A percentile compares a stretch with the other conserved stretches of the same genome.
Evolutionary conservation across 2,329 filamentous ascomycete species (phyloP).

Genomic region (Monosporascus sp.): DNA sequence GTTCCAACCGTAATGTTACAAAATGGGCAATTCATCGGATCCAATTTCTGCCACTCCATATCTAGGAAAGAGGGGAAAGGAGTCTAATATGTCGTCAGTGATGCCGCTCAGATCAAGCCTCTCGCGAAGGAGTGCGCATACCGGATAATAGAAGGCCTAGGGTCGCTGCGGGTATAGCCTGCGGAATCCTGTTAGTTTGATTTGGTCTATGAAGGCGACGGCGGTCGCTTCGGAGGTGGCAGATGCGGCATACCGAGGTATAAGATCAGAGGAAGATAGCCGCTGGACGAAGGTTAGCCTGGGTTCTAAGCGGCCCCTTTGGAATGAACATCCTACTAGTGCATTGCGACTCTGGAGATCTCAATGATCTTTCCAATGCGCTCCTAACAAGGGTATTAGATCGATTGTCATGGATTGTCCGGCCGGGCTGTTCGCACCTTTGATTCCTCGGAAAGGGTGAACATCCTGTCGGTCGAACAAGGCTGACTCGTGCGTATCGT

Average conservation of each 20-base stretch:
- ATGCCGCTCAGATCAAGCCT: too few species aligned
- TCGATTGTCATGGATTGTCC: background rate
- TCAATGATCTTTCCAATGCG: slow-evolving; percentile 97
- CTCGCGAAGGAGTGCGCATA: slow-evolving; percentile 25
- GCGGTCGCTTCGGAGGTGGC: slow-evolving; percentile 1
- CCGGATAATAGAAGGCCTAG: slow-evolving; percentile 67
- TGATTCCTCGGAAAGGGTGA: slow-evolving; percentile 85
- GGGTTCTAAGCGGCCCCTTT: background rate
- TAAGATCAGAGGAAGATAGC: slow-evolving; percentile 92
- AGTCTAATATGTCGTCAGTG: slow-evolving; percentile 39
- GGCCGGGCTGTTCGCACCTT: slow-evolving; percentile 58
- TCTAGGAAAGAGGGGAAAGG: slow-evolving; percentile 59
- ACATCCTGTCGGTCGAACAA: slow-evolving; percentile 37
- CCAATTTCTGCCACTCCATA: background rate
- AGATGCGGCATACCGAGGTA: slow-evolving; percentile 69
- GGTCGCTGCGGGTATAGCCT: slow-evolving; percentile 94
- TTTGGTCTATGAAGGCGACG: background rate
- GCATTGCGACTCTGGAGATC: slow-evolving; percentile 84
- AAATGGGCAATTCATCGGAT: slow-evolving; percentile 6
- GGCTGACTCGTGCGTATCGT: background rate
- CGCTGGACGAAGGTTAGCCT: slow-evolving; percentile 51
- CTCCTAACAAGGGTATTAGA: slow-evolving; percentile 56
- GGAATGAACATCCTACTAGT: slow-evolving; percentile 66
- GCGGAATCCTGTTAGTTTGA: slow-evolving; percentile 10
- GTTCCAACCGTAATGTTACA: slow-evolving; percentile 5